phyloP scores from a whole-genome alignment of 768 basidiomycete species.

The Cystofilobasidium bisporidii region DNA sequence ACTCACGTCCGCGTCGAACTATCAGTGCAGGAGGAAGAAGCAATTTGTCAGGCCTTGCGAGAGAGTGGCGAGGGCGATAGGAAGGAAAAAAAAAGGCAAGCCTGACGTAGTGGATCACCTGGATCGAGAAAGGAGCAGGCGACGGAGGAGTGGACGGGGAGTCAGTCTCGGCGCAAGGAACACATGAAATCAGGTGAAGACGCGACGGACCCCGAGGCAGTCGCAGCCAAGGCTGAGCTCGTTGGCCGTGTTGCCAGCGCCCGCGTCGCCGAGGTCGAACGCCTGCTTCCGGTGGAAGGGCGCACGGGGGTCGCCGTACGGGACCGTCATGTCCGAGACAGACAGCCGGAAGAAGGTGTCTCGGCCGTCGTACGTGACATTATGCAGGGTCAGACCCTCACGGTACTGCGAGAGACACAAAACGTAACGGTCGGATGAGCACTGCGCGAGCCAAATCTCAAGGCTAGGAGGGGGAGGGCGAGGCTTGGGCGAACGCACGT shows the following conservation, averaged over 20 bases:
- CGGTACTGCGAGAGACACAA: slow-evolving; percentile 8
- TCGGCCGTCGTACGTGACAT: slow-evolving; percentile 35
- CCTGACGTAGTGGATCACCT: too few relatives aligned
- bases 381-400: slow-evolving; percentile 34
- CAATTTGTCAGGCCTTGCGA: too few relatives aligned
- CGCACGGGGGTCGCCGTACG: slow-evolving; percentile 30
- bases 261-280: slow-evolving; percentile 35
- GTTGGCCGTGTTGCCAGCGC: slow-evolving; percentile 34
- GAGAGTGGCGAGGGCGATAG: too few relatives aligned
- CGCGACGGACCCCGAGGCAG: slow-evolving; percentile 31
- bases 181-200: not conserved
- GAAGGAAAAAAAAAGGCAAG: too few relatives aligned
- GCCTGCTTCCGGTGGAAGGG: slow-evolving; percentile 32
- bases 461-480: too few relatives aligned
- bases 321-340: slow-evolving; percentile 35
- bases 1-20: too few relatives aligned
- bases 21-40: too few relatives aligned
- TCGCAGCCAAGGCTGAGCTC: slow-evolving; percentile 32
- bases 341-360: slow-evolving; percentile 33
- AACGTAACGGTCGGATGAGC: too few relatives aligned
- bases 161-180: not conserved
- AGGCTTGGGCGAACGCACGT: slow-evolving; percentile 16
- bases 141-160: too few relatives aligned
- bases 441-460: too few relatives aligned
- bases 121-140: too few relatives aligned